These are phyloP conservation scores for Candida palmyrensis DNA, from an alignment of 805 yeast species.

Conservation along the genomic window DNA sequence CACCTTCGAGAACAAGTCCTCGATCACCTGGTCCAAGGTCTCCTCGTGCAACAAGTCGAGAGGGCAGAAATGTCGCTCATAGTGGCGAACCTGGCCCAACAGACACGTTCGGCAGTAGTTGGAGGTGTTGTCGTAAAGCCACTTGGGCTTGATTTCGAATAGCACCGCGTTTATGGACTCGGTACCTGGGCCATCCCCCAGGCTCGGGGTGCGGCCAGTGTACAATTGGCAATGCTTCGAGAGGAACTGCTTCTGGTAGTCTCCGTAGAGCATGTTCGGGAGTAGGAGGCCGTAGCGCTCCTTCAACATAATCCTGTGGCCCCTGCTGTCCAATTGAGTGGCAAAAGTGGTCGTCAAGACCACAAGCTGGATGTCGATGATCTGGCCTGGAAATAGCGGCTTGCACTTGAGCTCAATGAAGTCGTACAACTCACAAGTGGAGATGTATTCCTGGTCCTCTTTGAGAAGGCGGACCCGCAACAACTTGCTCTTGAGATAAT, in stretches of 20 bases:
- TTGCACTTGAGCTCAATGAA: constrained; percentile 33
- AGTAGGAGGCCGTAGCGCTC: constrained; percentile 42
- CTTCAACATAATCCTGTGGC: constrained; percentile 24
- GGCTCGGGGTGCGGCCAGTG: constrained; percentile 6
- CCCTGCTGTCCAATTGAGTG: constrained; percentile 19
- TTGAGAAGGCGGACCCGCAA: constrained; percentile 33
- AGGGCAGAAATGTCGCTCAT: constrained; percentile 42
- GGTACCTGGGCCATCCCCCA: not conserved
- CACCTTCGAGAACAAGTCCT: constrained; percentile 20
- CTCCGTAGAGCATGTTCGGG: constrained; percentile 35
- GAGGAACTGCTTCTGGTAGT: constrained; percentile 19
- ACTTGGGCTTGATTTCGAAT: constrained; percentile 57
- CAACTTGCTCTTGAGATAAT: constrained; percentile 29
- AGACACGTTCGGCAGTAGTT: constrained; percentile 57
- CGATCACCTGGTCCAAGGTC: constrained; percentile 29
- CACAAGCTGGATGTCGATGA: constrained; percentile 28
- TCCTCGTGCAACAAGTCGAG: constrained; percentile 33
- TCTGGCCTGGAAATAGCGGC: constrained; percentile 23
- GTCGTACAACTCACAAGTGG: constrained; percentile 36
- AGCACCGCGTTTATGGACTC: constrained; percentile 14
- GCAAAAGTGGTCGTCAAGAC: constrained; percentile 27
- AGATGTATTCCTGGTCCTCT: constrained; percentile 28
- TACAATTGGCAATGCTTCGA: constrained; percentile 35
- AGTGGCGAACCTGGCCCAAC: constrained; percentile 30
- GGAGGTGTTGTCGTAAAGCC: constrained; percentile 47